A percentile compares a stretch with the other conserved stretches of the same genome.
Evolutionary conservation across 108 stramenopile genomes (phyloP).

Genomic region (Poteriospumella lacustris): DNA sequence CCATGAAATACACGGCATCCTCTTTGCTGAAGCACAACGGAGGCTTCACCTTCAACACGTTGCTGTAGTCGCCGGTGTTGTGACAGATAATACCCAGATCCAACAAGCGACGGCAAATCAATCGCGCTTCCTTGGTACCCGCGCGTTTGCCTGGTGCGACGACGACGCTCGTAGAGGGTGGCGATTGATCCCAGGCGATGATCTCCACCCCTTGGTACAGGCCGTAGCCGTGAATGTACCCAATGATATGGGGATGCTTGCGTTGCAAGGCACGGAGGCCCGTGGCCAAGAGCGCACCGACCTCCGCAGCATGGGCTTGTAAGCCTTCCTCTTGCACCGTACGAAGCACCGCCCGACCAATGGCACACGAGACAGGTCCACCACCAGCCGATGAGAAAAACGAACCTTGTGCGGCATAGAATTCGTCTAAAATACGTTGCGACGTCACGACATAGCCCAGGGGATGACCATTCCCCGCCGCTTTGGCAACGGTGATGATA

Average conservation of each 20-base stretch:
- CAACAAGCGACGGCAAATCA: background rate
- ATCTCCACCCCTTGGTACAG: slow-evolving; percentile 14
- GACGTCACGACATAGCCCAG: slow-evolving; percentile 3
- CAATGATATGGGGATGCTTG: slow-evolving; percentile 13
- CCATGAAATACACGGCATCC: background rate
- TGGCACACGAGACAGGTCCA: background rate
- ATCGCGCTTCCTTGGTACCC: background rate
- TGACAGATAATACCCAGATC: background rate
- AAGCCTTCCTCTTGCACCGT: background rate
- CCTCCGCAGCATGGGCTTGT: background rate
- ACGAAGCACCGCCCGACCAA: slow-evolving; percentile 11
- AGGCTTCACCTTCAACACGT: slow-evolving; percentile 19
- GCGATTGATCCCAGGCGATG: background rate
- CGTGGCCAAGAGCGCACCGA: background rate
- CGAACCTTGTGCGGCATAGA: background rate
- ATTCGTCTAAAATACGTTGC: background rate
- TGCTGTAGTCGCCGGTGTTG: slow-evolving; percentile 21
- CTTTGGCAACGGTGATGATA: slow-evolving; percentile 1
- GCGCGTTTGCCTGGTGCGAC: background rate
- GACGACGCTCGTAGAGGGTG: too few relatives aligned
- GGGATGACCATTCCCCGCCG: slow-evolving; percentile 16
- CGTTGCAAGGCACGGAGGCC: background rate
- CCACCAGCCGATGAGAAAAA: slow-evolving; percentile 22
- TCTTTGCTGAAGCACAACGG: background rate
- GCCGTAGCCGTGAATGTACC: slow-evolving; percentile 11